phyloP scores from a whole-genome alignment of 495 filamentous ascomycete species.

The Daldinia bambusicola region DNA sequence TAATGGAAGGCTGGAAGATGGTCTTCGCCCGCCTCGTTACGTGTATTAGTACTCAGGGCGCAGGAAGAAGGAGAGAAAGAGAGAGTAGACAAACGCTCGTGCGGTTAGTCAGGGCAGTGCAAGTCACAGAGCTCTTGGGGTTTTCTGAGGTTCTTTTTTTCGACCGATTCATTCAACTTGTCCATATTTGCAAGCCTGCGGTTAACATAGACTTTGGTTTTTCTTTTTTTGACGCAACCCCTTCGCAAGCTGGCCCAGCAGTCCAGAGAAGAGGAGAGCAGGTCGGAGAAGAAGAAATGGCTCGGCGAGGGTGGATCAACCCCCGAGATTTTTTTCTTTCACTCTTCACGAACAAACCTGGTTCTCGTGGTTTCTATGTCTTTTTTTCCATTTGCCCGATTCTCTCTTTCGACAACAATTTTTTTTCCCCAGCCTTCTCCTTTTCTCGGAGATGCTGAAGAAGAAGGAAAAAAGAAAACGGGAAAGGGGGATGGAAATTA shows the following conservation, averaged over 20 bases:
- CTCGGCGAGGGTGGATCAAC: neutral
- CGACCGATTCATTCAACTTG: slow-evolving; percentile 16
- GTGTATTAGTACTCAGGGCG: slow-evolving; percentile 24
- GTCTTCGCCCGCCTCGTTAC: neutral
- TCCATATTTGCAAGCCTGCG: slow-evolving; percentile 24
- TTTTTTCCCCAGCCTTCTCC: neutral
- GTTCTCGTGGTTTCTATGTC: neutral
- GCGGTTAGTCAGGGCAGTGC: neutral
- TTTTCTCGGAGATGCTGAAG: neutral
- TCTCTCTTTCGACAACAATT: neutral
- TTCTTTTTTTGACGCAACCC: slow-evolving; percentile 8
- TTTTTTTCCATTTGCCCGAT: neutral
- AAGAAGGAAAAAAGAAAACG: neutral
- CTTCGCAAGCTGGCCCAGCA: slow-evolving; percentile 1
- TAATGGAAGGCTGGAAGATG: slow-evolving; percentile 8
- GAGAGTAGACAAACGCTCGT: neutral
- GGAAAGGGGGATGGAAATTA: too few species aligned
- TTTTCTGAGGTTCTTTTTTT: neutral
- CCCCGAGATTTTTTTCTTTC: neutral
- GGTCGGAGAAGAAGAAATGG: neutral
- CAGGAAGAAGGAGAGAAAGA: slow-evolving; percentile 1
- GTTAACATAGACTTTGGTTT: slow-evolving; percentile 23
- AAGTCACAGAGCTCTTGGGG: slow-evolving; percentile 7
- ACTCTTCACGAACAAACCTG: neutral
- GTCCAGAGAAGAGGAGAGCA: neutral